Base-by-base conservation (phyloP, 225 moss, liverwort and hornwort species). In the Lunularia cruciata region DNA sequence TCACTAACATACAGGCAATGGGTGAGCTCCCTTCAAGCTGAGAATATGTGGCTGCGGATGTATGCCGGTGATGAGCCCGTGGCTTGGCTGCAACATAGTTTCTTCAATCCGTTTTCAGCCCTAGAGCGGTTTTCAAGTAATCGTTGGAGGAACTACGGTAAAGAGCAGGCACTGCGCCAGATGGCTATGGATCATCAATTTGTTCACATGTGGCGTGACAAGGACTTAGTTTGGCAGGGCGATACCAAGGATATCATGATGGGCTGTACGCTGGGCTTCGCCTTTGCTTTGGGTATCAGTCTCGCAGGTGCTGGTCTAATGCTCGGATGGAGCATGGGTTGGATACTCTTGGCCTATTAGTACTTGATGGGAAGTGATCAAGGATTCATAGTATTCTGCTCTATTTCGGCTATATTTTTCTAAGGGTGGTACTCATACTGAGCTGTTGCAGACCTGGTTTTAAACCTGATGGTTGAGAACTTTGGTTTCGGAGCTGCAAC, bases 251-350 rank as follows among this genome's bases (percentile, higher is more conserved):
- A 81, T 66, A 84, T 91, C 35, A 83, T 85, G 74, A 68, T 91
- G 68, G 89, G 92, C 47, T 92, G 79, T 63, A 90, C 88, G 37
- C 71, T 95, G 68, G 91, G 94, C 33, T 83, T 94, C 68, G 91
- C 94, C 18, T 90, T 95, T 77, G 95, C 88, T 25, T 74, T 95
- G 38, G 95, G 95, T 19, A 76, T 92, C 51, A 89, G 89, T 67
- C 74, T 95, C 64, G 89, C 92, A 75, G 88, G 95, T 76, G 95
- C 92, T 39, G 95, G 92, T 57, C 60, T 95, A 45, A 77, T 92
- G 71, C 73, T 92, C 68, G 89, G 95, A 28, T 92, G 89, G 89
- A 88, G 94, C 71, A 94, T 95, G 95, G 95, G 89, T 25, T 90
- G 92, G 92, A 92, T 92, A 71, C 58, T 90, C 32, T 76, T 92